Base-by-base conservation (phyloP, 192 early-diverging fungal species). In the Coemansia guatemalensis region DNA sequence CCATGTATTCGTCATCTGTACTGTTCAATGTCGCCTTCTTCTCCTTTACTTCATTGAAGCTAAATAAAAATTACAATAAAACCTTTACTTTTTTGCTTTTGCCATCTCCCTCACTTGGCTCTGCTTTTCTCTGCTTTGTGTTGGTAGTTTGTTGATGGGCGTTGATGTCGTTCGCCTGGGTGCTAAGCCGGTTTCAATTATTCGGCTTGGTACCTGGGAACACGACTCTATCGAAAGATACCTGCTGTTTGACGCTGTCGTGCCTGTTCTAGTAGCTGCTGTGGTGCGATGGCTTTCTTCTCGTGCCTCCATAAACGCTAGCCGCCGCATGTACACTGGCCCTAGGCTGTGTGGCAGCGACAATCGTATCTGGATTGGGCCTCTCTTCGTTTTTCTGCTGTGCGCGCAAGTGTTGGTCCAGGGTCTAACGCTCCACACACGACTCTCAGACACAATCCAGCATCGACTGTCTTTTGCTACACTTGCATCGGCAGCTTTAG, bases 301-400 rank as follows among this genome's bases (percentile, higher is more conserved):
- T 44, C 39, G 39, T 17, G 14, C 12, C 17, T 17, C 39, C 14
- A 17, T 44, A 44, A 44, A 17, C 14, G 9, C 39, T 44, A 44
- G 14, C 17, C 12, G 12, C 14, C 39, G 39, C 12, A 44, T 44
- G 3, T 17, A 11, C 47, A 30, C 48, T 60, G 39, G 39, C 14
- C 39, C 39, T 14, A 44, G 39, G 14, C 39, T 60, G 12, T 18
- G 55, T 27, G 41, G 50, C 12, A 50, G 32, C 18, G 74, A 77
- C 62, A 77, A 71, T 44, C 59, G 74, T 23, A 53, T 50, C 21
- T 71, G 74, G 74, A 60, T 77, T 7, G 74, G 69, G 1, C 74
- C 74, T 0, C 26, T 62, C 17, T 22, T 77, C 25, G 53, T 63
- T 32, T 8, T 39, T 5, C 27, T 68, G 4, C 5, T 71, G 8